phyloP scores from a whole-genome alignment of 169 alveolate genomes.

The Eimeria nieschulzi region DNA sequence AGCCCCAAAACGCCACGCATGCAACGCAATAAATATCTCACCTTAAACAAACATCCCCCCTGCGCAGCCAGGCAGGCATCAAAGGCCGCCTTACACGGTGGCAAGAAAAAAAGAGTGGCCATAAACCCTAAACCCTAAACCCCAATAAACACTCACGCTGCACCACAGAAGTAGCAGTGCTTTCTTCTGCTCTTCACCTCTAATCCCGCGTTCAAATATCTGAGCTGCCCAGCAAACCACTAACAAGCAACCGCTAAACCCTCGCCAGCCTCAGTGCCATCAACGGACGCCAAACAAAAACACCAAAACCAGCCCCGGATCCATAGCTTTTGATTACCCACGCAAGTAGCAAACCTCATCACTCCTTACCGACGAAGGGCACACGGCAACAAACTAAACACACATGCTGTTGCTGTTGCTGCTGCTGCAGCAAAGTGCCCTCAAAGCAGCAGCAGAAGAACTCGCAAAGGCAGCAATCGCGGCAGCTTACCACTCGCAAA shows the following conservation, averaged over 20 bases:
- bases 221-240: neutral
- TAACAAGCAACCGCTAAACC: neutral
- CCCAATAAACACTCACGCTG: constrained; percentile 13
- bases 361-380: neutral
- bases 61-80: neutral
- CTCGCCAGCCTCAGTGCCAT: neutral
- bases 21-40: neutral
- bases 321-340: too few species aligned
- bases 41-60: neutral
- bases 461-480: neutral
- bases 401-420: neutral
- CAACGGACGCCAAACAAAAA: too few species aligned
- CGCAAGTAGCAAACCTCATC: too few species aligned
- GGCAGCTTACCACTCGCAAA: neutral
- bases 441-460: neutral
- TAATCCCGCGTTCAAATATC: neutral
- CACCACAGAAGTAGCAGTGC: neutral
- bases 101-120: neutral
- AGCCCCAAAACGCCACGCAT: neutral
- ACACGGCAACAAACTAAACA: neutral
- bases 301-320: neutral
- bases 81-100: neutral
- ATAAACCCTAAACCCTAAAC: neutral
- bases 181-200: neutral
- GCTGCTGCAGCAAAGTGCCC: neutral